Base-by-base conservation (phyloP, 139 green algal genomes). In the Haematococcus sp. region DNA sequence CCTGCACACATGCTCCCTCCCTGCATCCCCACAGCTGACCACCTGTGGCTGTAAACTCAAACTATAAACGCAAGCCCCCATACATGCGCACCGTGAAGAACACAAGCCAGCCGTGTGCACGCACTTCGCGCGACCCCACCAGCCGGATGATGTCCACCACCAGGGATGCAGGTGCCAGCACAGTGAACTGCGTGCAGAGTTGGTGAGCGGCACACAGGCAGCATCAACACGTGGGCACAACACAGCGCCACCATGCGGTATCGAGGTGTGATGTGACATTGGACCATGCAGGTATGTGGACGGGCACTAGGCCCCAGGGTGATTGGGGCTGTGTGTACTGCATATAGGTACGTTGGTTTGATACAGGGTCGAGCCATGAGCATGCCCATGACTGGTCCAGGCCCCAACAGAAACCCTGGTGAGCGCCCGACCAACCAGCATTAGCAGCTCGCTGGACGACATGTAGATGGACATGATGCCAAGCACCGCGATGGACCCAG, bases 141-240 rank as follows among this genome's bases (percentile, higher is more conserved):
- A 80, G 67, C 1, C 74, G 65, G 11, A 75, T 70, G 16, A 80
- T 75, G 7, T 80, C 74, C 15, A 75, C 44, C 3, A 80, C 17
- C 15, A 80, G 59, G 16, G 74, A 80, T 9, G 74, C 40, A 0
- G 66, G 66, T 32, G 40, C 61, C 25, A 80, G 61, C 22, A 75
- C 46, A 13, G 74, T 63, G 20, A 71, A 80, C 74, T 80, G 74
- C 28, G 35, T 22, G 30, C 19, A 4, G 34, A 55, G 22, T 30
- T 23, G 30, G 30, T 1, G 69, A 4, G n/a, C 20, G 64, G 40
- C 30, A 40, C 31, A 51, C 51, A 46, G 52, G 11, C 44, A 60
- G n/a, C n/a, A n/a, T n/a, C n/a, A n/a, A n/a, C n/a, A n/a, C n/a
- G n/a, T n/a, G n/a, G n/a, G n/a, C n/a, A n/a, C n/a, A n/a, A n/a